Percentiles rank a stretch among this genome's conserved stretches.
These are phyloP conservation scores for Tremellales sp. DNA, from an alignment of 1,284 basidiomycete genomes.

Conservation along the genomic window DNA sequence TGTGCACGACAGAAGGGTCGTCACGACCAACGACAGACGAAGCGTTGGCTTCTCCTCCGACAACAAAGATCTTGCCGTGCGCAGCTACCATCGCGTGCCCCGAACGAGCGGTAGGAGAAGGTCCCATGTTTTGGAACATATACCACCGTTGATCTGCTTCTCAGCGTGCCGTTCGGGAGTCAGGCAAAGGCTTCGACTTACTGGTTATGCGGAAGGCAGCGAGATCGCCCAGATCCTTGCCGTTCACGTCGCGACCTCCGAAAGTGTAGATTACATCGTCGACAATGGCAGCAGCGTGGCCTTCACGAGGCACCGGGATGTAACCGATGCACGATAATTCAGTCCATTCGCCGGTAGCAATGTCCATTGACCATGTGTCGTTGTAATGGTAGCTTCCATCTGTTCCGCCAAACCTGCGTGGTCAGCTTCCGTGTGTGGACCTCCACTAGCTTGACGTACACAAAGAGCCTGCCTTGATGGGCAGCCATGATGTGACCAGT, in stretches of 20 bases:
- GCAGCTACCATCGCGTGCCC: constrained; percentile 94
- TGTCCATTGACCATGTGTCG: constrained; percentile 96
- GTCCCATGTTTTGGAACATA: constrained; percentile 99
- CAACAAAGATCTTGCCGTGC: constrained; percentile 81
- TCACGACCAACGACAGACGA: constrained; percentile 54
- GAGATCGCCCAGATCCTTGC: constrained; percentile 90
- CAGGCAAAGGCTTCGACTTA: constrained; percentile 50
- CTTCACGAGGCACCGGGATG: constrained; percentile 93
- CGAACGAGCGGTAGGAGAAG: constrained; percentile 80
- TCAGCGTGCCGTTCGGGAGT: neutral
- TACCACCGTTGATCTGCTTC: constrained; percentile 71
- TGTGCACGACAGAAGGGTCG: constrained; percentile 77
- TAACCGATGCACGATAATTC: constrained; percentile 96
- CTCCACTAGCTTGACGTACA: constrained; percentile 55
- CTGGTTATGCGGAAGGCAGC: constrained; percentile 96
- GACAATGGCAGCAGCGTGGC: constrained; percentile 92
- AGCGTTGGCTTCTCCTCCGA: constrained; percentile 80
- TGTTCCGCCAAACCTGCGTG: constrained; percentile 90
- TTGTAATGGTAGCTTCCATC: constrained; percentile 99
- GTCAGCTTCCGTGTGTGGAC: neutral
- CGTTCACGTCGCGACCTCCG: constrained; percentile 94
- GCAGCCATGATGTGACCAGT: constrained; percentile 92
- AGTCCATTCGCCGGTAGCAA: constrained; percentile 75
- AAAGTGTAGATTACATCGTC: constrained; percentile 99
- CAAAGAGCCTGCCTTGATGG: constrained; percentile 75